Evolutionary conservation across 495 filamentous ascomycete species (phyloP), one percentile per base, ranked within the genome.

Genomic region (Tuber brumale): DNA sequence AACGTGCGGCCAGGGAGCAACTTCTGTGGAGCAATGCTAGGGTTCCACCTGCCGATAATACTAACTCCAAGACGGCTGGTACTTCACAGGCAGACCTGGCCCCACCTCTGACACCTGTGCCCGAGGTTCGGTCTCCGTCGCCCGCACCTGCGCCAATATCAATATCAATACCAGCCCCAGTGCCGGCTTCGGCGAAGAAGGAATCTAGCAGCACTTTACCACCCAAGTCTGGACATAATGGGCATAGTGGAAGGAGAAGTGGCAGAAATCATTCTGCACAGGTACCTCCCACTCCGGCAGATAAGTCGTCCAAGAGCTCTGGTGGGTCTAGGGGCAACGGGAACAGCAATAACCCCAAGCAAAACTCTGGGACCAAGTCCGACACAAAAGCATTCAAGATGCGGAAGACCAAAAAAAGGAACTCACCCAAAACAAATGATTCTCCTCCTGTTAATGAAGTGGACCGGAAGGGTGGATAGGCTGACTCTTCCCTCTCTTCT

Each of bases 1-100:
- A 82, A 27, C 80, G 81, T 35, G 75, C 73, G 42, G 81, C 80
- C 66, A 76, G 75, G 70, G 77, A 77, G 45, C 71, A 80, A 21
- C 45, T 77, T 44, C 73, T 80, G 48, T 82, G 80, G 80, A 82
- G 80, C 39, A 82, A 82, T 71, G 69, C 76, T 9, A 79, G 80
- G 57, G 66, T 48, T 7, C 76, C 79, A 48, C 69, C 72, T 70
- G 19, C 72, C 48, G 79, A 80, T 35, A n/a, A 74, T 35, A 39
- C 74, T 27, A 82, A 81, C 72, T 45, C 73, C 31, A 82, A 77
- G 66, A 48, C 70, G n/a, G 39, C 66, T 46, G 57, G 72, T 23
- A 76, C 73, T 66, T 73, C 69, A 23, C 81, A 82, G 70, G 81
- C 82, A 77, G 81, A 82, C 57, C 31, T 82, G 66, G 71, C 73